phyloP scores from a whole-genome alignment of 78 protist species.

The Chrysochromulina parva region DNA sequence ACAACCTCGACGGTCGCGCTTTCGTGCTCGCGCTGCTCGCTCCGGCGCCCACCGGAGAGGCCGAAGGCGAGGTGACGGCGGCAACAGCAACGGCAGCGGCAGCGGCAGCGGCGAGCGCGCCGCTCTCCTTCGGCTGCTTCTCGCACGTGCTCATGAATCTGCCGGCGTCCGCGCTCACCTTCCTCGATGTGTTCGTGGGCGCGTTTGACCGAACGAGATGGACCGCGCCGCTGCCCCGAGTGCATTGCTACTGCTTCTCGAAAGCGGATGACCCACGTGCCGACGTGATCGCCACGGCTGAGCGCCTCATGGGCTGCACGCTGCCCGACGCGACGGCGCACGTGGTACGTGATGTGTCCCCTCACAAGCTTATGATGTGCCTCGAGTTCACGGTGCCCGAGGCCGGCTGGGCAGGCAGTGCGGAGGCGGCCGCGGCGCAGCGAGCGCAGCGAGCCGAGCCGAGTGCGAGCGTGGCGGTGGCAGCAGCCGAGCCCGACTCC shows the following conservation, averaged over 20 bases:
- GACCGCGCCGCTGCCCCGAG: conserved; percentile 4
- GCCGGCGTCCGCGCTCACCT: conserved; percentile 82
- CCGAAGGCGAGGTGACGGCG: not conserved
- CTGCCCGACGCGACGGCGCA: not conserved
- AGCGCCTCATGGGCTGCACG: not conserved
- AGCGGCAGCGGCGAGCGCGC: not conserved
- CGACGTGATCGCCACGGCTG: conserved; percentile 34
- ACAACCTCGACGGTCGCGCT: conserved; percentile 68
- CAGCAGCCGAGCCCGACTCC: too few relatives aligned
- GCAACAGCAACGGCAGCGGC: not conserved
- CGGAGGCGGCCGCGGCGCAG: too few relatives aligned
- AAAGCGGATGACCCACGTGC: not conserved
- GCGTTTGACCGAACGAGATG: not conserved
- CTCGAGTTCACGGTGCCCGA: conserved; percentile 69
- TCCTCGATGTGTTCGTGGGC: conserved; percentile 69
- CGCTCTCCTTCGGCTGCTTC: not conserved
- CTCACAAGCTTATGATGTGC: conserved; percentile 85
- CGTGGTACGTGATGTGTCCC: conserved; percentile 86
- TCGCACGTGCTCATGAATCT: conserved; percentile 85
- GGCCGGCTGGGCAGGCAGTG: too few relatives aligned
- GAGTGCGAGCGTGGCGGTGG: too few relatives aligned
- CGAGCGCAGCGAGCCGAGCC: too few relatives aligned
- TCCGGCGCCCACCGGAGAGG: too few relatives aligned
- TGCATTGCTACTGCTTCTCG: conserved; percentile 74
- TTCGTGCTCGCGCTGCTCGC: conserved; percentile 33